These are phyloP conservation scores for Canna indica DNA, from an alignment of 176 grass and related monocot species.

Conservation along the genomic window DNA sequence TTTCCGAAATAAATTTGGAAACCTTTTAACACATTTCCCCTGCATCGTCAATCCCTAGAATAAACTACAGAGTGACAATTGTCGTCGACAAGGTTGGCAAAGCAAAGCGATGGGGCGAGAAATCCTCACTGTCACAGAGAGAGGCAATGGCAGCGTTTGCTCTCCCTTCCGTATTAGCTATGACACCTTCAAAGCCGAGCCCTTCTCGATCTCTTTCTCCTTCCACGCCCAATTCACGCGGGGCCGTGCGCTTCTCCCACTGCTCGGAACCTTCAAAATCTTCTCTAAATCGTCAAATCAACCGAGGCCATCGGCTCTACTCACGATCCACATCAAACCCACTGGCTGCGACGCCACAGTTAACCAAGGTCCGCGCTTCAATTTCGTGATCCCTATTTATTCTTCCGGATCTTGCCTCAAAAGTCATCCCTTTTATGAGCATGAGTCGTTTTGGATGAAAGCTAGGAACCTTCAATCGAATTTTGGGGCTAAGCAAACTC, in stretches of 20 bases:
- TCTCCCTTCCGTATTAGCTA: background rate
- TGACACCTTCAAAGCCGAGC: background rate
- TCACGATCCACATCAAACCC: background rate
- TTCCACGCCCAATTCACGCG: background rate
- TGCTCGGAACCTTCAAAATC: background rate
- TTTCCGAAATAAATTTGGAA: too few species aligned
- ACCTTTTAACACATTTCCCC: too few species aligned
- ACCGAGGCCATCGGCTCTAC: background rate
- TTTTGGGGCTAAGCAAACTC: background rate
- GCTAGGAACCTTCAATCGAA: background rate
- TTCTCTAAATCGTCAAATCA: background rate
- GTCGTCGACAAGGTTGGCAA: too few species aligned
- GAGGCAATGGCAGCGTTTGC: constrained; percentile 5
- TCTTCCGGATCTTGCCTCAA: too few species aligned
- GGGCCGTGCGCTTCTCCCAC: background rate
- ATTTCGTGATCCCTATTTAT: background rate
- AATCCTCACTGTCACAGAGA: too few species aligned
- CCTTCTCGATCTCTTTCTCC: background rate
- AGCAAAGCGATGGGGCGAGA: background rate
- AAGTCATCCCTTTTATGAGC: background rate
- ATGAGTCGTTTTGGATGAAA: background rate
- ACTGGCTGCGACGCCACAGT: background rate
- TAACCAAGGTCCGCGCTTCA: background rate
- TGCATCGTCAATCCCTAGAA: too few species aligned
- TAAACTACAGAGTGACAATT: too few species aligned